phyloP scores from a whole-genome alignment of 306 rosid species.

The Cucurbita argyrosperma region DNA sequence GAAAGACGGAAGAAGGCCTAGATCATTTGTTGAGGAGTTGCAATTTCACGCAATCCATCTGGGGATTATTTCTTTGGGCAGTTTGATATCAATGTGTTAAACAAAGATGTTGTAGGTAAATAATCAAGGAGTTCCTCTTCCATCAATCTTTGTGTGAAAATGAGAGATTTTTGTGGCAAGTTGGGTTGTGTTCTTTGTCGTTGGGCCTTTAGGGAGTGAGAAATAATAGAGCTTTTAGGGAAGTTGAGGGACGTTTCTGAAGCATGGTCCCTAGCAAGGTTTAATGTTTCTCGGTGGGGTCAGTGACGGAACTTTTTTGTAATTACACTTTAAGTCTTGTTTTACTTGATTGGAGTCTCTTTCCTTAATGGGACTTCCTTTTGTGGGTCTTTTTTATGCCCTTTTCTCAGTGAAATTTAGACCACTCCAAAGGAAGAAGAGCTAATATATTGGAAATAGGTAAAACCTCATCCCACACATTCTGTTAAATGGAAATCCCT shows the following conservation, averaged over 20 bases:
- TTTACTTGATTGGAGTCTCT: background rate
- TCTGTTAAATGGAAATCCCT: no score
- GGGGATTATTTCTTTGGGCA: background rate
- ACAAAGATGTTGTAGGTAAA: background rate
- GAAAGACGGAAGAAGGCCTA: background rate
- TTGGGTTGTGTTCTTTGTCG: background rate
- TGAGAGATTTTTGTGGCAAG: background rate
- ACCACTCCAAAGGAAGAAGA: no score
- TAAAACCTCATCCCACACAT: no score
- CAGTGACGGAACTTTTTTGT: background rate
- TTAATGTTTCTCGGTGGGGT: background rate
- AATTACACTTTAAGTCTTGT: background rate
- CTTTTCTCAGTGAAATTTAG: background rate
- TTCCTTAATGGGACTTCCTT: background rate
- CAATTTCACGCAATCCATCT: background rate
- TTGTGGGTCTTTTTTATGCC: background rate
- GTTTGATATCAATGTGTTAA: background rate
- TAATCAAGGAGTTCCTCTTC: background rate
- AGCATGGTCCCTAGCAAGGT: background rate
- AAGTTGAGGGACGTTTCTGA: background rate
- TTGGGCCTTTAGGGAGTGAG: background rate
- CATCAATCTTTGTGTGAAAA: background rate
- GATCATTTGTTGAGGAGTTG: background rate
- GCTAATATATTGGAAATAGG: no score
- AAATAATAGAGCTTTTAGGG: background rate